Percentiles rank a stretch among this genome's conserved stretches.
phyloP scores from a whole-genome alignment of 2,329 filamentous ascomycete species.

The Exophiala viscosa region DNA sequence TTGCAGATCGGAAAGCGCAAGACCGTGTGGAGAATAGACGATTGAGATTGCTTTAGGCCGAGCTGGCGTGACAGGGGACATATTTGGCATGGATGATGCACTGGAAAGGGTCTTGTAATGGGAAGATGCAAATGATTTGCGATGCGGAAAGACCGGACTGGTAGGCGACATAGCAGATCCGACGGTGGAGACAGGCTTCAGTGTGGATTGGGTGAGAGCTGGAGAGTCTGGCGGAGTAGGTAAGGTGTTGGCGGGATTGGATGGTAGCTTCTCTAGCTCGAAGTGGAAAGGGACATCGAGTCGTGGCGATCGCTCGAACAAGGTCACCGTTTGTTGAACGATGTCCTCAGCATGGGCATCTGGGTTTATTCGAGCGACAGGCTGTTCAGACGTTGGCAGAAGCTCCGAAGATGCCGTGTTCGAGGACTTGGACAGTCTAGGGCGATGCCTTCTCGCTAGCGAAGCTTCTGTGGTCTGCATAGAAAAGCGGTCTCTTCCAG shows the following conservation, averaged over 20 bases:
- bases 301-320: constrained; percentile 6
- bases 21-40: constrained; percentile 54
- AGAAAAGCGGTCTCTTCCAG: not conserved
- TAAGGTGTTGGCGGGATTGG: constrained; percentile 6
- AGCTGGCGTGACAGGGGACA: constrained; percentile 21
- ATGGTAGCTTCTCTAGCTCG: constrained; percentile 7
- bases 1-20: constrained; percentile 43
- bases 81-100: constrained; percentile 20
- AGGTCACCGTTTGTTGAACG: constrained; percentile 7
- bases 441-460: constrained; percentile 14
- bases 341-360: constrained; percentile 6
- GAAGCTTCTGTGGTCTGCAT: not conserved
- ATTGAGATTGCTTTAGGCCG: constrained; percentile 42
- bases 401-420: constrained; percentile 23
- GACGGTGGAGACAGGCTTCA: constrained; percentile 1
- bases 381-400: constrained; percentile 8
- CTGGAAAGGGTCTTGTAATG: constrained; percentile 20
- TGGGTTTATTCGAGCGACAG: constrained; percentile 1
- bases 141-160: constrained; percentile 19
- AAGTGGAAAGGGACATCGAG: constrained; percentile 16
- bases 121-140: constrained; percentile 2
- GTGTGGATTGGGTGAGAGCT: not conserved
- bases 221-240: constrained; percentile 25
- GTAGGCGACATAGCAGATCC: constrained; percentile 17
- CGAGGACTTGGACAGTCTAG: constrained; percentile 18